phyloP scores from a whole-genome alignment of 495 filamentous ascomycete genomes.

The Xylaria sp. region DNA sequence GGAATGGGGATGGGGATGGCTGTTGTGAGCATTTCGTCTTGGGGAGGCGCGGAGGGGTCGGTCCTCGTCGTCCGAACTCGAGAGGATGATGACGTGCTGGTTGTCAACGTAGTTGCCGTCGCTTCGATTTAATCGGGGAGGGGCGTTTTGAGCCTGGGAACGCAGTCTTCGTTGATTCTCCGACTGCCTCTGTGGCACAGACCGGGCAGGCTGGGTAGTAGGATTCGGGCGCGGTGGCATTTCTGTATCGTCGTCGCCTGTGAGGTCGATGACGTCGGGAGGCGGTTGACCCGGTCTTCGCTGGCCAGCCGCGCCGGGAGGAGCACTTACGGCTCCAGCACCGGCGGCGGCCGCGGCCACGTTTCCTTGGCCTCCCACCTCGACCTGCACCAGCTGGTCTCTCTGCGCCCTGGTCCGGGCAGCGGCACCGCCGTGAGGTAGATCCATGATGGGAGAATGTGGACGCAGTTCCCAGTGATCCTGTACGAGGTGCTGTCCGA shows the following conservation, averaged over 20 bases:
- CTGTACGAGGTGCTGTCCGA: constrained; percentile 16
- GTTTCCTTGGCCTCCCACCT: constrained; percentile 27
- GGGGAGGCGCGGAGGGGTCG: constrained; percentile 21
- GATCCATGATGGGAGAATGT: constrained; percentile 13
- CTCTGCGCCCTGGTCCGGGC: constrained; percentile 10
- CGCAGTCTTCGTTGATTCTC: constrained; percentile 43
- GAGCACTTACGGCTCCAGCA: neutral
- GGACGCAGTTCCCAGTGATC: constrained; percentile 4
- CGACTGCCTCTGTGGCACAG: neutral
- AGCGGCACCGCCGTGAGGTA: neutral
- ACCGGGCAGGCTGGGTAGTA: constrained; percentile 17
- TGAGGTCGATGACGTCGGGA: constrained; percentile 50
- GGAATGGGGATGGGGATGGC: constrained; percentile 8
- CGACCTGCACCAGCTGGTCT: constrained; percentile 40
- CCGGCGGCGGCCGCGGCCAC: neutral
- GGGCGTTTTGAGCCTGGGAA: constrained; percentile 40
- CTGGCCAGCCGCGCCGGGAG: neutral
- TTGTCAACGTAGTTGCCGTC: constrained; percentile 47
- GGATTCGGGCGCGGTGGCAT: constrained; percentile 15
- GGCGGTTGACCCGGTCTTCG: constrained; percentile 25
- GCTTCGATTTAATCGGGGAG: constrained; percentile 48
- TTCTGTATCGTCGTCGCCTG: constrained; percentile 44
- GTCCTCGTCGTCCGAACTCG: constrained; percentile 39
- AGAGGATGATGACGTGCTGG: constrained; percentile 41
- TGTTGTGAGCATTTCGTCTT: constrained; percentile 20